Percentiles rank a stretch among this genome's conserved stretches.
Conservation (phyloP, 148 eudicot species). For the Vaccinium darrowii region DNA sequence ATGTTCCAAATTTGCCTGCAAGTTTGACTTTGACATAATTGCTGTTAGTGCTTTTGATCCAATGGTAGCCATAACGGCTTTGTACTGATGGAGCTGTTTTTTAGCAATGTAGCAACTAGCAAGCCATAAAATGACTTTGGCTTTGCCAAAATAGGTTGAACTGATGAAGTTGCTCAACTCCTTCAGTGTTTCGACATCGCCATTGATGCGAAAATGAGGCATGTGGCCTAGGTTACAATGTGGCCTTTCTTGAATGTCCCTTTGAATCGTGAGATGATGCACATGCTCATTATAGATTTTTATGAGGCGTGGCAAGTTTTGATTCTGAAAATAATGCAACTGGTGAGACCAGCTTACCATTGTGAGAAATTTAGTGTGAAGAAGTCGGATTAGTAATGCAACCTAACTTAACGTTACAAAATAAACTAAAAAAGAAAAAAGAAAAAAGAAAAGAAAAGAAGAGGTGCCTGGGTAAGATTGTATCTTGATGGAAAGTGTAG, state of each 20-base stretch:
- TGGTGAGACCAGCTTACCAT: neutral
- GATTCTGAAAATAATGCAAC: neutral
- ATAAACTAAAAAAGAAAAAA: too few species aligned
- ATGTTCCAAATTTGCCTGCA: neutral
- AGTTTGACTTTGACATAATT: neutral
- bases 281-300: neutral
- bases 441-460: too few species aligned
- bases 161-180: neutral
- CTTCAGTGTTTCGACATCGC: neutral
- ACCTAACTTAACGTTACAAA: neutral
- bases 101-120: neutral
- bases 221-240: neutral
- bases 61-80: neutral
- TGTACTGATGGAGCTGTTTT: neutral
- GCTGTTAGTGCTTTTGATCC: neutral
- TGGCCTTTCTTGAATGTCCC: neutral
- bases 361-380: neutral
- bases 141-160: neutral
- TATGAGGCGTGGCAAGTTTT: neutral
- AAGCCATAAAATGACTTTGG: neutral
- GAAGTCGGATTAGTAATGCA: neutral
- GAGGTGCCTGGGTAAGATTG: neutral
- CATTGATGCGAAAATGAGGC: neutral
- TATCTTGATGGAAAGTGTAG: neutral
- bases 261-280: neutral